Evolutionary conservation across 2,329 filamentous ascomycete species (phyloP).

Genomic region (Diaporthe velutina): DNA sequence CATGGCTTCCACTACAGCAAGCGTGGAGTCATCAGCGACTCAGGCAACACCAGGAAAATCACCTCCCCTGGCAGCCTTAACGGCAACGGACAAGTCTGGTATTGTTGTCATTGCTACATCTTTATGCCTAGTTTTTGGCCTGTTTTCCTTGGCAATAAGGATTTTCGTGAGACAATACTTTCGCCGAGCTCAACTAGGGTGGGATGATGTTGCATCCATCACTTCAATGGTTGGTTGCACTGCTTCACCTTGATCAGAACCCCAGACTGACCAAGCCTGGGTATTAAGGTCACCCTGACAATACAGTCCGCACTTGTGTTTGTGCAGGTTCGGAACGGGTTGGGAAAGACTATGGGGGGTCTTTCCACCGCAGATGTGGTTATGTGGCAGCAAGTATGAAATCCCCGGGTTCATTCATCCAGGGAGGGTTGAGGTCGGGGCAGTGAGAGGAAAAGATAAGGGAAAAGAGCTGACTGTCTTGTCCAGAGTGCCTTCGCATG

Average conservation of each 20-base stretch:
- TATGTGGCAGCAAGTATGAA: constrained; percentile 52
- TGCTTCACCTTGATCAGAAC: background rate
- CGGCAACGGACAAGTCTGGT: constrained; percentile 53
- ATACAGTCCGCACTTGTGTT: constrained; percentile 54
- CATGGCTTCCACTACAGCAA: constrained; percentile 38
- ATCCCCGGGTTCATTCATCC: too few relatives aligned
- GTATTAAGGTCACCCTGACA: constrained; percentile 48
- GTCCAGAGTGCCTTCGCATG: constrained; percentile 51
- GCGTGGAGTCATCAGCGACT: background rate
- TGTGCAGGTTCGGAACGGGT: constrained; percentile 52
- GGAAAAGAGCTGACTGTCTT: background rate
- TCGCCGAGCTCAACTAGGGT: constrained; percentile 44
- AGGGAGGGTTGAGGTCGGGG: too few relatives aligned
- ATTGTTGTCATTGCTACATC: constrained; percentile 55
- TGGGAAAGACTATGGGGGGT: constrained; percentile 51
- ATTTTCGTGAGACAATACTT: constrained; percentile 53
- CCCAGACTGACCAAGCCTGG: background rate
- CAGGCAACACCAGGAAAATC: constrained; percentile 36
- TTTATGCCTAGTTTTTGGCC: constrained; percentile 52
- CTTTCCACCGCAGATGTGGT: constrained; percentile 42
- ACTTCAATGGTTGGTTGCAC: constrained; percentile 45
- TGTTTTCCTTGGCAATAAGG: constrained; percentile 55
- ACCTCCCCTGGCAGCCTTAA: constrained; percentile 52
- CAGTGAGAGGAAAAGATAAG: too few relatives aligned
- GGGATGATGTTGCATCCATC: constrained; percentile 51